Conservation (phyloP, 106 monocot species). For the Dioscorea zingiberensis region DNA sequence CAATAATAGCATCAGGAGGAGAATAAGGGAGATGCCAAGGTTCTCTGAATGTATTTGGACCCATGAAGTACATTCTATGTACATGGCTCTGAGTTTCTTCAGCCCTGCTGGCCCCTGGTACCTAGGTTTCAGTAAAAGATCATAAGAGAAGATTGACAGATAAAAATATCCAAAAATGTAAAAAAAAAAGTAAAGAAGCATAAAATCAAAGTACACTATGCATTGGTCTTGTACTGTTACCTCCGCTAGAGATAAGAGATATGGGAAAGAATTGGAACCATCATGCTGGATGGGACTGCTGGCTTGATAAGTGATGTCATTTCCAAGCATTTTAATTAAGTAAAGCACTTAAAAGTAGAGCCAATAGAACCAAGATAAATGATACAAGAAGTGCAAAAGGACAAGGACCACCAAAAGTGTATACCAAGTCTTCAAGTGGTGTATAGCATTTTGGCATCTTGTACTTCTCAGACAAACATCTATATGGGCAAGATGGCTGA, state of each 20-base stretch:
- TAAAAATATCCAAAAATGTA: neutral
- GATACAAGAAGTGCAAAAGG: constrained; percentile 63
- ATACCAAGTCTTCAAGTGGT: constrained; percentile 80
- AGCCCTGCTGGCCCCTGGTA: constrained; percentile 79
- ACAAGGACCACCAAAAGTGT: constrained; percentile 90
- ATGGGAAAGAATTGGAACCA: constrained; percentile 64
- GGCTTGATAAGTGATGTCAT: constrained; percentile 44
- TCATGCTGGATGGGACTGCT: constrained; percentile 50
- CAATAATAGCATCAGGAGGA: constrained; percentile 92
- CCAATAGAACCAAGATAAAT: constrained; percentile 55
- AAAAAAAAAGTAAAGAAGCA: neutral
- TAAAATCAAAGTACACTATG: neutral
- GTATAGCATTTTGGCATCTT: constrained; percentile 96
- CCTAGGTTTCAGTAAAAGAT: constrained; percentile 34
- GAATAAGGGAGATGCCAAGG: constrained; percentile 96
- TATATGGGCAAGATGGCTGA: constrained; percentile 72
- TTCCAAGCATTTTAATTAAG: constrained; percentile 72
- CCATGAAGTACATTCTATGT: constrained; percentile 96
- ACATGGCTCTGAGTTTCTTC: constrained; percentile 97
- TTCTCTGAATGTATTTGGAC: constrained; percentile 93
- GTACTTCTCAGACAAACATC: constrained; percentile 84
- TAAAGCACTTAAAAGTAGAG: constrained; percentile 64
- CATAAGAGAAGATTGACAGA: neutral
- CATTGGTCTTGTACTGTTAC: constrained; percentile 18
- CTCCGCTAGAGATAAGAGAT: constrained; percentile 84